Evolutionary conservation across 768 basidiomycete species (phyloP), one percentile per base, ranked within the genome.

Genomic region (Trametes maxima): DNA sequence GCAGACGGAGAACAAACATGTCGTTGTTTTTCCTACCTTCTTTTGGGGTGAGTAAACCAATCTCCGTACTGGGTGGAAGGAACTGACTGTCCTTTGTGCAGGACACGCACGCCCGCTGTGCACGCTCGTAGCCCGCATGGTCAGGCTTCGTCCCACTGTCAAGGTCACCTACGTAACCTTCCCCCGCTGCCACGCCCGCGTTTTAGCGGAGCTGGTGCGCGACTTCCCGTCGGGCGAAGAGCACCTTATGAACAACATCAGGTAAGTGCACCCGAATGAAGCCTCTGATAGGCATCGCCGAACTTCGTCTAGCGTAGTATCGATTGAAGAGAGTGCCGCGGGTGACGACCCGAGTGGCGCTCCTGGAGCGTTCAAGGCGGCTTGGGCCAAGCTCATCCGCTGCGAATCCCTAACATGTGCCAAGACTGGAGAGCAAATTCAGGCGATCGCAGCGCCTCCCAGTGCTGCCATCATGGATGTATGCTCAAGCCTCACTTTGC

Each of bases 31-130:
- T n/a, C 24, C 46, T 4, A 11, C 46, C 8, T 47, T n/a, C 46
- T 47, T 25, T 19, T 47, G 46, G 46, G 46, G 46, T 47, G 24
- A 11, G 46, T 28, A 13, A 3, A 5, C 6, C 7, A n/a, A 2
- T 24, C 46, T 13, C 13, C 10, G 11, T 25, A 25, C 12, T 24
- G 5, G 8, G 2, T 25, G 24, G 2, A 47, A 10, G 5, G 19
- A 10, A 13, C 46, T 47, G 13, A 47, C 25, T 5, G 14, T 2
- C 46, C 2, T 28, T 22, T 17, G 28, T 21, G n/a, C 19, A 64
- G 63, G 63, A 16, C 63, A 64, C 19, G 53, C 53, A 19, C 44
- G 63, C 6, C 53, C 63, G 12, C 21, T 64, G 2, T 55, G 57
- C 37, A 59, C 44, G 40, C 37, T 64, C 21, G 51, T 46, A 5